Evolutionary conservation across 495 filamentous ascomycete species (phyloP).

Genomic region (Durotheca rogersii): DNA sequence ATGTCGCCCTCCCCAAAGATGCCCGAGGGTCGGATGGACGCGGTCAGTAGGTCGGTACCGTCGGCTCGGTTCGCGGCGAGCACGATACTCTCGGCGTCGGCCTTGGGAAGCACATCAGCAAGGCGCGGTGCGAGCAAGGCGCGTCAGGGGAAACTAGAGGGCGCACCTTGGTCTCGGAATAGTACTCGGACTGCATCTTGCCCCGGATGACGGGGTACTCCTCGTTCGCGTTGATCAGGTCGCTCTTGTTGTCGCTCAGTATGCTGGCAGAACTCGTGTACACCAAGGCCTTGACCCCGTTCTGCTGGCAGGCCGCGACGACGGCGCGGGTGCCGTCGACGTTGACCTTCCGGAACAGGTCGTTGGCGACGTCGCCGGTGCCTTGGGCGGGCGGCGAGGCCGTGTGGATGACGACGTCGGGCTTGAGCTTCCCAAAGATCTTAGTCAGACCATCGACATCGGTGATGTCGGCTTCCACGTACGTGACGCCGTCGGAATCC

Average conservation of each 20-base stretch:
- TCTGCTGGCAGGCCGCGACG: conserved; percentile 70
- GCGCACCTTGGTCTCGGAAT: conserved; percentile 80
- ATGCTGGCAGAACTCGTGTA: conserved; percentile 92
- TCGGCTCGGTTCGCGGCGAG: conserved; percentile 77
- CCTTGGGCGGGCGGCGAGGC: conserved; percentile 68
- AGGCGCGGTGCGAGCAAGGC: neutral
- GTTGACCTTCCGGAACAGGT: conserved; percentile 81
- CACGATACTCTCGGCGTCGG: conserved; percentile 81
- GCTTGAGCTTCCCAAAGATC: conserved; percentile 68
- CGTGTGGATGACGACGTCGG: conserved; percentile 93
- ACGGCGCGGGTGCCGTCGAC: conserved; percentile 83
- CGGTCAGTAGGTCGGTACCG: conserved; percentile 66
- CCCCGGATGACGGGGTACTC: conserved; percentile 76
- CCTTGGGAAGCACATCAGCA: conserved; percentile 52
- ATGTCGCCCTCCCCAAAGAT: conserved; percentile 90
- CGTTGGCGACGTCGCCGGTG: conserved; percentile 49
- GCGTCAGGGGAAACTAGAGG: conserved; percentile 2
- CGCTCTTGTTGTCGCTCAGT: conserved; percentile 74
- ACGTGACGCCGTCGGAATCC: conserved; percentile 64
- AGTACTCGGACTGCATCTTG: conserved; percentile 77
- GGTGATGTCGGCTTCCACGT: conserved; percentile 88
- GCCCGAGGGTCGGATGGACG: conserved; percentile 80
- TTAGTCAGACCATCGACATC: conserved; percentile 61
- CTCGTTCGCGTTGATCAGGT: conserved; percentile 90
- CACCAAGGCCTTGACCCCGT: conserved; percentile 85